phyloP scores from a whole-genome alignment of 192 early-diverging fungal genomes.

The Podila minutissima region DNA sequence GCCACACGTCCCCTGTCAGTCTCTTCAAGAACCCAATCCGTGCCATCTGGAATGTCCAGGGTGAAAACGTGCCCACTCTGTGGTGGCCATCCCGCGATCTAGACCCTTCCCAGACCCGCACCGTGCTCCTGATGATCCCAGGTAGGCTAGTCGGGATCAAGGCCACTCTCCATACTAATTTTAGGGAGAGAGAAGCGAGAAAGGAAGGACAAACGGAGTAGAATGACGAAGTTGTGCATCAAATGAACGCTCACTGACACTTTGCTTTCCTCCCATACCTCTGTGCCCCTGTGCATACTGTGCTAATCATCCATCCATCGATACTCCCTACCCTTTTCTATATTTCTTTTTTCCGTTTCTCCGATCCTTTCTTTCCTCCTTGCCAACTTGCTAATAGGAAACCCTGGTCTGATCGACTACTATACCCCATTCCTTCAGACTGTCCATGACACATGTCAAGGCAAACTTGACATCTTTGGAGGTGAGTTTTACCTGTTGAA shows the following conservation, averaged over 20 bases:
- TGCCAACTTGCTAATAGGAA: constrained; percentile 55
- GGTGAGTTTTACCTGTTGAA: constrained; percentile 35
- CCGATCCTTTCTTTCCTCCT: constrained; percentile 47
- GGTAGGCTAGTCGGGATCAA: constrained; percentile 13
- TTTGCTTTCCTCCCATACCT: not conserved
- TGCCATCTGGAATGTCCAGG: constrained; percentile 46
- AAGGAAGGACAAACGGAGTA: not conserved
- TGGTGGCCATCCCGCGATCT: constrained; percentile 41
- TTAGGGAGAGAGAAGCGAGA: not conserved
- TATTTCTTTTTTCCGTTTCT: constrained; percentile 1
- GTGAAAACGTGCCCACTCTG: constrained; percentile 42
- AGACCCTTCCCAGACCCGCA: constrained; percentile 2
- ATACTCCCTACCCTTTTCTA: not conserved
- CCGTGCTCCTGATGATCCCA: constrained; percentile 50
- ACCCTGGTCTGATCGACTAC: constrained; percentile 85
- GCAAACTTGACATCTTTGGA: constrained; percentile 69
- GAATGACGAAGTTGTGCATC: constrained; percentile 1
- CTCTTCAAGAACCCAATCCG: constrained; percentile 43
- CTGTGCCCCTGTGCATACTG: not conserved
- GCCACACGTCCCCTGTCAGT: constrained; percentile 15
- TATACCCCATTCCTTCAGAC: constrained; percentile 77
- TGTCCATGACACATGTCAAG: constrained; percentile 58
- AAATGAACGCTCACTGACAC: not conserved
- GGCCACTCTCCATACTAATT: not conserved
- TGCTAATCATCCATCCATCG: not conserved